Conservation (phyloP, 2,329 filamentous ascomycete species). For the Lasiodiplodia hormozganensis region DNA sequence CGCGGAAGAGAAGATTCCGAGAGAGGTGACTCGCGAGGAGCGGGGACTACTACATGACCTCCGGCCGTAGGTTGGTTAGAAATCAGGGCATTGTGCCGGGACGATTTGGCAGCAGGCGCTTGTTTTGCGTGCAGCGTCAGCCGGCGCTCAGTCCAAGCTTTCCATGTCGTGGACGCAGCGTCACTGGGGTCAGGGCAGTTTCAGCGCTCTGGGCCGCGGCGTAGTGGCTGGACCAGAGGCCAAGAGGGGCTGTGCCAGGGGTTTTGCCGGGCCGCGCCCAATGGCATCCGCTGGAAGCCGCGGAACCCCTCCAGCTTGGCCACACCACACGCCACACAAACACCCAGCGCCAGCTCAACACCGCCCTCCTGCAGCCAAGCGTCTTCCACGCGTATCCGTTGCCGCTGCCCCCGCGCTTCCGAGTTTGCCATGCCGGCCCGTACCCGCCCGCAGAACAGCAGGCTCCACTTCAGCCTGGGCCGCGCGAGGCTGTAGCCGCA, state of each 20-base stretch:
- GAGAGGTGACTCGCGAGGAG: not conserved
- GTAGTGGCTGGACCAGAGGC: slow-evolving; percentile 15
- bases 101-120: slow-evolving; percentile 12
- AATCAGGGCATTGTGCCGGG: not conserved
- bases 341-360: slow-evolving; percentile 10
- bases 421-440: not conserved
- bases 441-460: not conserved
- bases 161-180: not conserved
- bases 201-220: slow-evolving; percentile 3
- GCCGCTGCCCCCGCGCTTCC: slow-evolving; percentile 11
- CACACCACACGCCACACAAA: not conserved
- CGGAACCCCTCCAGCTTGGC: not conserved
- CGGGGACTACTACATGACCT: not conserved
- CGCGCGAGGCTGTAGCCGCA: not conserved
- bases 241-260: slow-evolving; percentile 15
- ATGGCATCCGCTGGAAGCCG: not conserved
- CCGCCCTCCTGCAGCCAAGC: slow-evolving; percentile 15
- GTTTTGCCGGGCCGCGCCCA: not conserved
- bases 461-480: not conserved
- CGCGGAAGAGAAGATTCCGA: slow-evolving; percentile 22
- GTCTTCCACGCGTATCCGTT: not conserved
- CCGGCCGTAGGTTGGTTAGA: slow-evolving; percentile 13
- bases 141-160: slow-evolving; percentile 14
- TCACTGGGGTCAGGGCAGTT: slow-evolving; percentile 12
- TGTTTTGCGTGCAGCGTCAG: not conserved